Evolutionary conservation across 345 rosid genomes (phyloP), one percentile per base, ranked within the genome.

Genomic region (Arabidopsis arenosa): DNA sequence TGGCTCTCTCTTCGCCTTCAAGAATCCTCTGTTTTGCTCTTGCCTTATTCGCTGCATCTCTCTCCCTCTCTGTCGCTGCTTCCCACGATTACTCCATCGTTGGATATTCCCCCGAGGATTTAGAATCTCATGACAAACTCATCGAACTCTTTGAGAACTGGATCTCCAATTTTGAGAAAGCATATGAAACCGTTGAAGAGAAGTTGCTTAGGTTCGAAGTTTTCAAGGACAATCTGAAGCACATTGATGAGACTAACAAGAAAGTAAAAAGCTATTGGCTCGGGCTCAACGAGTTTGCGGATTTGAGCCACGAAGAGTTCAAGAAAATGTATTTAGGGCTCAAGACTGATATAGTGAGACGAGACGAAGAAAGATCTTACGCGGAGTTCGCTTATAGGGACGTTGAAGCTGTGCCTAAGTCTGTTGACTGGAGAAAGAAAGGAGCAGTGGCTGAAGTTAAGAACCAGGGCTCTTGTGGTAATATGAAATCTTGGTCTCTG

Each of bases 401-500:
- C 68, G 82, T 83, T 0, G 77, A 69, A 53, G 57, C 57, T 63
- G 53, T 85, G 66, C 96, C 94, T 9, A 85, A 82, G 66, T 84
- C 92, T 12, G 84, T 90, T 39, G 96, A 90, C 41, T 93, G 96
- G 98, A 90, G 98, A 72, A 85, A 90, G 86, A 87, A 87, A 78
- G 94, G 94, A 64, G 91, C 89, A n/a, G 96, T 90, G 28, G 63
- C 88, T 26, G 67, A 85, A 2, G 87, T 90, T 43, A 93, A 93
- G 90, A 90, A 90, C 85, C 98, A 89, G 67, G 96, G 98, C 12
- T 85, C 88, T n/a, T 90, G 96, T 26, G 93, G 93, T 83, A 83
- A 43, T 40, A 28, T 67, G 28, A 43, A 21, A 54, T 54, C 47
- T 26, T 14, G 55, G 66, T 23, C 35, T 79, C 26, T 23, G 26